Base-by-base conservation (phyloP, 1,139 yeast genomes). In the Meyerozyma athensensis region DNA sequence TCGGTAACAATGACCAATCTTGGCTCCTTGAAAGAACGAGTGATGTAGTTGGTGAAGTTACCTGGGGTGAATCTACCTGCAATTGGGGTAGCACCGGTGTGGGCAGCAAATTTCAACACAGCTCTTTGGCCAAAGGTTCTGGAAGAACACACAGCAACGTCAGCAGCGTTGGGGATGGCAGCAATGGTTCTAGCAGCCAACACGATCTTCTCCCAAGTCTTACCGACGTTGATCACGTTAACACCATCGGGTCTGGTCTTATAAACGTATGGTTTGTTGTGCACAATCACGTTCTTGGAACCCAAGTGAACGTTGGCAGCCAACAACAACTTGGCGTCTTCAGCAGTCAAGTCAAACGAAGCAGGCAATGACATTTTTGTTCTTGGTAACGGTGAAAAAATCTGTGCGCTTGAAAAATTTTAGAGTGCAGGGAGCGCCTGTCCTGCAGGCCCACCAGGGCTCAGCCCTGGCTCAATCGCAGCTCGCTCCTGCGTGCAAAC, bases 51-150 rank as follows among this genome's bases (percentile, higher is more conserved):
- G 72, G 99, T 94, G 90, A 94, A 94, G 81, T 86, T 84, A 86
- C 99, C 99, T 76, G 99, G 99, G 63, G 98, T 94, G 89, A 94
- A 94, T 80, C 99, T 90, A 76, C 98, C 98, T 61, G 98, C 98
- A 77, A 94, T 90, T 72, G 98, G 94, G 61, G 97, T 90, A 58
- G 98, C 96, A 75, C 98, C 97, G 61, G 98, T 90, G 92, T 94
- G 98, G 63, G 96, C 87, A 70, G 98, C 97, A 68, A 85, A 94
- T 81, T 94, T 94, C 73, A 94, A 84, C 58, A 90, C 98, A 68
- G 98, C 99, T 82, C 99, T 92, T 81, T 94, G 99, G 68, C 98
- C 99, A 78, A 86, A 92, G 62, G 97, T 90, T 83, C 98, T 92
- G 64, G 98, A 87, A 54, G 97, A 90, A 68, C 95, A 86, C 63